Base-by-base conservation (phyloP, 2,329 filamentous ascomycete species). In the Dissoconium aciculare region DNA sequence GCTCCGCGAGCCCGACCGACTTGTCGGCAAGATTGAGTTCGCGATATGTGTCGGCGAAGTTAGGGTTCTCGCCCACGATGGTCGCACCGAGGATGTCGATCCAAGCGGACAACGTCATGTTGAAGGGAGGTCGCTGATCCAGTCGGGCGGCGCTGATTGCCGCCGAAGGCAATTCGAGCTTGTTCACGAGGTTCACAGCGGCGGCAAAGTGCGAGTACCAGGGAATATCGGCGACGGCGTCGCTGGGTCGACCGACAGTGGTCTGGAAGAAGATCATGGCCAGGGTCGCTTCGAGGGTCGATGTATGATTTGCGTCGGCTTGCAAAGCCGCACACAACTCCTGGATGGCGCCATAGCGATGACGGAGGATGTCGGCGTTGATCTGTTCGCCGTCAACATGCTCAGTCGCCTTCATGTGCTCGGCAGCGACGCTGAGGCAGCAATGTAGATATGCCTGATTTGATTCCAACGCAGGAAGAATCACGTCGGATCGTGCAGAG, bases 141-240 rank as follows among this genome's bases (percentile, higher is more conserved):
- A 36, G 42, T n/a, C 33, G 35, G 4, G 42, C 40, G 8, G 45
- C 32, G 42, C 74, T 67, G 29, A 45, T 37, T 32, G 87, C 71
- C 28, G 74, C 56, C 23, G 67, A 66, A 6, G 80, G 77, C 23
- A 95, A 71, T 36, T 85, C 75, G 17, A 95, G 74, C 58, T 82
- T 85, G 53, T 79, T 72, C 14, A 93, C 80, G 31, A 95, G 67
- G 45, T 75, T 84, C 44, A 79, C 78, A 12, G 78, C 87, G 3
- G 85, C 85, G 54, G 91, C 79, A 62, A 95, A 94, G 62, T 98
- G 89, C 54, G 92, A 81, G 60, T 87, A 81, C 89, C 89, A 98
- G 13, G 85, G 76, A 45, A 95, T 92, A 52, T 95, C 85, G 11
- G 82, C 78, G 14, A 94, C 71, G 27, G 70, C 70, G 51, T 94